These are phyloP conservation scores for Blepharisma stoltei DNA, from an alignment of 73 alveolate genomes.

Conservation along the genomic window DNA sequence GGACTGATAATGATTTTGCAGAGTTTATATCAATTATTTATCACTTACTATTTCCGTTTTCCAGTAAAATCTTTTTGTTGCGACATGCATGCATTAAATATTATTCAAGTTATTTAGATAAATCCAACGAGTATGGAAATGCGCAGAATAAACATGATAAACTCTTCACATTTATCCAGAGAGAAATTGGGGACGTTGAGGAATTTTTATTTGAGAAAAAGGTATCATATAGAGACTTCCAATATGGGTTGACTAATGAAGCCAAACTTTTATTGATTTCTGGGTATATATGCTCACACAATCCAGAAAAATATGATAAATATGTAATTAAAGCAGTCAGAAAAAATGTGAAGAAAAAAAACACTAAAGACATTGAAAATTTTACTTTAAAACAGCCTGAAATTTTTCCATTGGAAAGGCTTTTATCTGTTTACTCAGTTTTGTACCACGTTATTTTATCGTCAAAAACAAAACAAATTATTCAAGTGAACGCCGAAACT, in stretches of 20 bases:
- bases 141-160: background rate
- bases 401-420: background rate
- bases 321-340: background rate
- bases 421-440: background rate
- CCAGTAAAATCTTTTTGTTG: constrained; percentile 1
- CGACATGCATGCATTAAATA: background rate
- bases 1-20: background rate
- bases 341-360: constrained; percentile 11
- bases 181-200: constrained; percentile 12
- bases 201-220: background rate
- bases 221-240: background rate
- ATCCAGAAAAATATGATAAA: background rate
- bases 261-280: background rate
- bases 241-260: constrained; percentile 9
- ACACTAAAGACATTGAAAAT: background rate
- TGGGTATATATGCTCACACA: constrained; percentile 11
- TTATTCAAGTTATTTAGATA: background rate
- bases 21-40: background rate
- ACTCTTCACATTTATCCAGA: background rate
- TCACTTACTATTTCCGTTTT: background rate
- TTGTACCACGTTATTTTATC: background rate
- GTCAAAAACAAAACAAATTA: background rate
- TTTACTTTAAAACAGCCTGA: background rate
- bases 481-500: background rate
- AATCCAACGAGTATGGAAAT: background rate